Percentiles rank a stretch among this genome's conserved stretches.
Conservation (phyloP, 257 asterid species). For the Vinca minor region DNA sequence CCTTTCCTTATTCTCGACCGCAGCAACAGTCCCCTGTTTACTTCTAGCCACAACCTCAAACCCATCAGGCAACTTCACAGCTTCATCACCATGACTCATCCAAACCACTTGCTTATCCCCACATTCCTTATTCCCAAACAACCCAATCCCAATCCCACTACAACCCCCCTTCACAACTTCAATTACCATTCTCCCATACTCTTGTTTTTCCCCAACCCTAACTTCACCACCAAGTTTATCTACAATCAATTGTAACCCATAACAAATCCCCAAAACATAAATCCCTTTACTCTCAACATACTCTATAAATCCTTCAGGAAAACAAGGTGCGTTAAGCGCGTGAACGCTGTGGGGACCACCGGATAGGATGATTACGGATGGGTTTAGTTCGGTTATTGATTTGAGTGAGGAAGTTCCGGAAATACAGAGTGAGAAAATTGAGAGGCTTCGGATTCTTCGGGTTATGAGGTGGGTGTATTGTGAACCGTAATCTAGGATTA, state of each 20-base stretch:
- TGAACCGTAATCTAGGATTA: slow-evolving; percentile 76
- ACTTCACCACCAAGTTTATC: slow-evolving; percentile 82
- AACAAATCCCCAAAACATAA: slow-evolving; percentile 74
- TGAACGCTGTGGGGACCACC: slow-evolving; percentile 98
- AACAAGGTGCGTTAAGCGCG: slow-evolving; percentile 64
- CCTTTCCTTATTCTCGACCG: slow-evolving; percentile 50
- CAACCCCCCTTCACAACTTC: slow-evolving; percentile 38
- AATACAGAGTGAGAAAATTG: slow-evolving; percentile 73
- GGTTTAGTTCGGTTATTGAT: slow-evolving; percentile 49
- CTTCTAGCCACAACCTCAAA: slow-evolving; percentile 82
- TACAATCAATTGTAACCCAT: slow-evolving; percentile 83
- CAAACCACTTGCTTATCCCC: slow-evolving; percentile 88
- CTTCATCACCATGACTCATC: slow-evolving; percentile 99
- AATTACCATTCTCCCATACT: slow-evolving; percentile 92
- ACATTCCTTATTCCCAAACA: slow-evolving; percentile 53
- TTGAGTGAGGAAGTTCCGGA: slow-evolving; percentile 70
- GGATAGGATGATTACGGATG: slow-evolving; percentile 73
- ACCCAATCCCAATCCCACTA: too few relatives aligned
- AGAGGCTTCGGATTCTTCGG: slow-evolving; percentile 75
- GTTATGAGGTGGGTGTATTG: slow-evolving; percentile 97
- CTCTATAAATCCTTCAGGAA: slow-evolving; percentile 61
- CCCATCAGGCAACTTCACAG: slow-evolving; percentile 78
- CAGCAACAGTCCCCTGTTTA: slow-evolving; percentile 78
- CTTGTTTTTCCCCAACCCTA: slow-evolving; percentile 71
- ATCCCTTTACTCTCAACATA: slow-evolving; percentile 44